Evolutionary conservation across 257 asterid species (phyloP), one percentile per base, ranked within the genome.

Genomic region (Haberlea rhodopensis): DNA sequence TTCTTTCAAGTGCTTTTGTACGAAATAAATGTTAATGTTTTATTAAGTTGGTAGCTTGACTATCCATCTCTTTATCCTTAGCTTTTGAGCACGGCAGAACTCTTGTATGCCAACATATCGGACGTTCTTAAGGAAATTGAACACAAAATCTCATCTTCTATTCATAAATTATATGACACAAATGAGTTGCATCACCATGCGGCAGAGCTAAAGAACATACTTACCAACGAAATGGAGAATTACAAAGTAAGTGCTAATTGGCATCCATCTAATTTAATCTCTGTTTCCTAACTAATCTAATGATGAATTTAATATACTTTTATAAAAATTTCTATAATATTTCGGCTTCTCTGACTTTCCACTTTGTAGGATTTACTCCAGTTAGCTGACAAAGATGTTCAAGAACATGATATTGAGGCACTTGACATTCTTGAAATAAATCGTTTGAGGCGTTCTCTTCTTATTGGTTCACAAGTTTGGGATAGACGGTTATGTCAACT

Each of bases 361-460:
- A 63, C 28, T 45, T 45, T 67, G 16, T 68, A 91, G 96, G 86
- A 73, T 63, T 55, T 82, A 71, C 97, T 89, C 71, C 79, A 69
- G 43, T 56, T 73, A 10, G 66, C 76, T 57, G 81, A 70, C 51
- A 56, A 62, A 62, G 80, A 72, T 57, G 46, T 48, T 58, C 65
- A 62, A 1, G 73, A 76, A 26, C 69, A 40, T 19, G 78, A 53
- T 53, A 81, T 59, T 76, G 65, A 70, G 11, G 63, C 76, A 59
- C 0, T 81, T 18, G 95, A 89, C 80, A 85, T 89, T 73, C 92
- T 89, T 61, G 95, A 84, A 73, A 82, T 89, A 20, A 92, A 92
- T 75, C 87, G 79, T 27, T 49, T 85, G 81, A 81, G 94, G 59
- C 94, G 81, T 70, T 84, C 95, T 27, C 94, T 92, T 58, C 51